Evolutionary conservation across 2,329 filamentous ascomycete genomes (phyloP), one percentile per base, ranked within the genome.

Genomic region (Exophiala oligosperma): DNA sequence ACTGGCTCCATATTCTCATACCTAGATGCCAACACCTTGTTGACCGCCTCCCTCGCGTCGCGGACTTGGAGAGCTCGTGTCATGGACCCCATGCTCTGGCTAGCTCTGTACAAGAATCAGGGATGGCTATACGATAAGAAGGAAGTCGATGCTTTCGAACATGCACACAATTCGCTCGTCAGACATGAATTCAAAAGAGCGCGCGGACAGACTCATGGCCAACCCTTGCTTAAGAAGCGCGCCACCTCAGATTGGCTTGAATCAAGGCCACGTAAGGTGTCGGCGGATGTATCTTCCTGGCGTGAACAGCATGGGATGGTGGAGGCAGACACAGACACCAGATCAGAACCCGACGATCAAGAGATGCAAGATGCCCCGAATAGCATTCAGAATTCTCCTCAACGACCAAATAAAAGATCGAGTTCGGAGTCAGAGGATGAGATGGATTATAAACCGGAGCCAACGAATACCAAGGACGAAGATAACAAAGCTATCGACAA

Each of bases 1-100:
- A 95, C 91, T 60, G 86, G 94, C 46, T 89, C 95, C 69, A 88
- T 97, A 46, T 87, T 99, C 44, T 87, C 89, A 14, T 94, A 92
- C 69, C 86, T 99, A 50, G 89, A 92, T 54, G 89, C 92, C 0
- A 73, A 85, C 28, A 94, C 92, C 0, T 80, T 99, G 40, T 81
- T 97, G 56, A 85, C 84, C 50, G 90, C 92, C 2, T 91, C 91
- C 0, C 83, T 85, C 46, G 86, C 91, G 14, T 97, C 91, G 37
- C 86, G 87, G 48, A 80, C 86, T 63, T 99, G 94, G 93, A 87
- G 92, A 62, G 81, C 84, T 17, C 81, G 94, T 17, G 88, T 93
- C 4, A 76, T 92, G 52, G 94, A 99, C 72, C 85, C 90, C 35
- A 88, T 89, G 61, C 77, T 97, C 28, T 99, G 94, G 94, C 88